phyloP scores from a whole-genome alignment of 192 early-diverging fungal species.

The Gamsiella multidivaricata region DNA sequence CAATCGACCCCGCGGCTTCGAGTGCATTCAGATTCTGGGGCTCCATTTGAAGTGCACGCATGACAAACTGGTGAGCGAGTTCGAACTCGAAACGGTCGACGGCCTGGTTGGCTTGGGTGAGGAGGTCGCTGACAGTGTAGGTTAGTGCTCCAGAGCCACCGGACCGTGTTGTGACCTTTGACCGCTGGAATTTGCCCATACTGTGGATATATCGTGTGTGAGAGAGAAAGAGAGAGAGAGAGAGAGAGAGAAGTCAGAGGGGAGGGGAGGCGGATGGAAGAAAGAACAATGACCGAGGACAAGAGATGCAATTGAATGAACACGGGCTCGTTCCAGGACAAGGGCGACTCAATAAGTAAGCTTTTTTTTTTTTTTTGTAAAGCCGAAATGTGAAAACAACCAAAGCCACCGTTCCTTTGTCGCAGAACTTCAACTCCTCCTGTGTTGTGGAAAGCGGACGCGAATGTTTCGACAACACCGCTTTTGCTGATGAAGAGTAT shows the following conservation, averaged over 20 bases:
- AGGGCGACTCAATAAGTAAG: no score
- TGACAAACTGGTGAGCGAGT: slow-evolving; percentile 75
- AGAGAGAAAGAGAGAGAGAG: neutral
- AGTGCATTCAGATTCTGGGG: slow-evolving; percentile 68
- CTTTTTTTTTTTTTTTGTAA: no score
- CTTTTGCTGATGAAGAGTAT: no score
- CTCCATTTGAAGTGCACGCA: slow-evolving; percentile 72
- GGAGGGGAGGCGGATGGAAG: neutral
- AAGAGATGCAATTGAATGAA: no score
- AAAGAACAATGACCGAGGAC: neutral
- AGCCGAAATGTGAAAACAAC: no score
- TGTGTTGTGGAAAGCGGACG: no score
- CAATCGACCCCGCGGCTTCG: slow-evolving; percentile 76
- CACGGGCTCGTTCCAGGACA: no score
- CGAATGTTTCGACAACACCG: no score
- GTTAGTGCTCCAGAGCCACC: slow-evolving; percentile 31
- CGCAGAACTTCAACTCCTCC: no score
- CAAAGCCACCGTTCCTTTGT: no score
- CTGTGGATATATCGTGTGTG: neutral
- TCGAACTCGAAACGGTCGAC: slow-evolving; percentile 84
- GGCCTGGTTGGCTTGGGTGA: slow-evolving; percentile 68
- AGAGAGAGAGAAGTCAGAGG: neutral
- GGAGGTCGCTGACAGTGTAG: slow-evolving; percentile 69
- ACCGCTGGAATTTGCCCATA: slow-evolving; percentile 50
- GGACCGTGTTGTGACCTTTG: slow-evolving; percentile 26